These are phyloP conservation scores for Kitagawia praeruptora DNA, from an alignment of 129 eudicot species.

Conservation along the genomic window DNA sequence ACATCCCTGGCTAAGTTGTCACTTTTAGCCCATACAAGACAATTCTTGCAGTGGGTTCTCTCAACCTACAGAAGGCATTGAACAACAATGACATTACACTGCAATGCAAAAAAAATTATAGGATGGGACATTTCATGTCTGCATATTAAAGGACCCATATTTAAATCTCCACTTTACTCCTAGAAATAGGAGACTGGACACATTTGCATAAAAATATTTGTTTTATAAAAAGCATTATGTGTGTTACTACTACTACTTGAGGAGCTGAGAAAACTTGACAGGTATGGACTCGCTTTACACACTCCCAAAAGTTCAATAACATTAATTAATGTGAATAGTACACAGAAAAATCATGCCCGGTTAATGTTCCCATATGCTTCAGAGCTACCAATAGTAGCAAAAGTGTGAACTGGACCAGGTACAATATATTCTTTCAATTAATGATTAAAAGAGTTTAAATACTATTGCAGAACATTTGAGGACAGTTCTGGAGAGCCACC, in stretches of 20 bases:
- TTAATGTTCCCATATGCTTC: neutral
- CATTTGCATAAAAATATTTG: neutral
- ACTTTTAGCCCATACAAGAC: constrained; percentile 91
- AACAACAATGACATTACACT: neutral
- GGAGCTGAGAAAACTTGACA: neutral
- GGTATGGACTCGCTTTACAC: neutral
- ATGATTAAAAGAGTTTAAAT: neutral
- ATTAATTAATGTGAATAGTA: neutral
- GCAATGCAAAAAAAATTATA: neutral
- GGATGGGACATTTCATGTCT: neutral
- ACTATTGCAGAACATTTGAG: neutral
- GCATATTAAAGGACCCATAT: neutral
- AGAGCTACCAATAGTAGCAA: neutral
- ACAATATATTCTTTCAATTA: neutral
- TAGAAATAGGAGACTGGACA: neutral
- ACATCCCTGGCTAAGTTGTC: constrained; percentile 75
- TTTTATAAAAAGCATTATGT: neutral
- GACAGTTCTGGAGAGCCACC: neutral
- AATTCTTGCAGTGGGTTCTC: constrained; percentile 65
- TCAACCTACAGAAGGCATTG: constrained; percentile 49
- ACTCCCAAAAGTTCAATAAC: neutral
- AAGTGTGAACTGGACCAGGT: neutral
- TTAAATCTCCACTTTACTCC: neutral
- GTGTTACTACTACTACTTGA: neutral
- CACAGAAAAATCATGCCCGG: neutral